Percentiles rank a stretch among this genome's conserved stretches.
phyloP scores from a whole-genome alignment of 257 asterid genomes.

The Prunella vulgaris region DNA sequence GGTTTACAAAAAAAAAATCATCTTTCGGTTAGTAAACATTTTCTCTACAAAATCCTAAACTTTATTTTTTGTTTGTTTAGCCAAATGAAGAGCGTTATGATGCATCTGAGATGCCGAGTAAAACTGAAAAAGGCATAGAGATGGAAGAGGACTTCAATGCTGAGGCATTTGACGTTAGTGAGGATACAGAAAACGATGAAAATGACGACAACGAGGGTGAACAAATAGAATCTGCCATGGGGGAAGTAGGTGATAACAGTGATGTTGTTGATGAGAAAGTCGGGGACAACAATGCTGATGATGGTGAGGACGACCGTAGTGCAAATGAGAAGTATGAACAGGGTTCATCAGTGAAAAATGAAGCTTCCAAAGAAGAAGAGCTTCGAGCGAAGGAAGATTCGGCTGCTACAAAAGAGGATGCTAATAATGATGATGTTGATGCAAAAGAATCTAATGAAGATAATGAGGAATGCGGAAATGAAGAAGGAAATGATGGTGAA shows the following conservation, averaged over 20 bases:
- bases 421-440: slow-evolving; percentile 39
- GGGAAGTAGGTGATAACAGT: slow-evolving; percentile 62
- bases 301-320: slow-evolving; percentile 23
- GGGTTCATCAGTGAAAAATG: slow-evolving; percentile 66
- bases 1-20: slow-evolving; percentile 2
- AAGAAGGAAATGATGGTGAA: slow-evolving; percentile 38
- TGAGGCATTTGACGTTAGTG: slow-evolving; percentile 64
- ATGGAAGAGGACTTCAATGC: slow-evolving; percentile 86
- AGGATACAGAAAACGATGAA: slow-evolving; percentile 68
- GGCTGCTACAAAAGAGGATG: slow-evolving; percentile 36
- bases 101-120: slow-evolving; percentile 48
- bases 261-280: slow-evolving; percentile 78
- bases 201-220: slow-evolving; percentile 50
- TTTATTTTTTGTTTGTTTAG: slow-evolving; percentile 38
- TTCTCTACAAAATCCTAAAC: not conserved
- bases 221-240: slow-evolving; percentile 78
- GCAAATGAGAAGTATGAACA: slow-evolving; percentile 64
- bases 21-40: not conserved
- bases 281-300: slow-evolving; percentile 34
- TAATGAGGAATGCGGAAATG: slow-evolving; percentile 40
- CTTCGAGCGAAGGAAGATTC: slow-evolving; percentile 75
- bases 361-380: slow-evolving; percentile 46
- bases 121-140: slow-evolving; percentile 81
- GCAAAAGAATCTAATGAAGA: slow-evolving; percentile 35
- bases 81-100: slow-evolving; percentile 48